Evolutionary conservation across 345 rosid genomes (phyloP).

Genomic region (Salix viminalis): DNA sequence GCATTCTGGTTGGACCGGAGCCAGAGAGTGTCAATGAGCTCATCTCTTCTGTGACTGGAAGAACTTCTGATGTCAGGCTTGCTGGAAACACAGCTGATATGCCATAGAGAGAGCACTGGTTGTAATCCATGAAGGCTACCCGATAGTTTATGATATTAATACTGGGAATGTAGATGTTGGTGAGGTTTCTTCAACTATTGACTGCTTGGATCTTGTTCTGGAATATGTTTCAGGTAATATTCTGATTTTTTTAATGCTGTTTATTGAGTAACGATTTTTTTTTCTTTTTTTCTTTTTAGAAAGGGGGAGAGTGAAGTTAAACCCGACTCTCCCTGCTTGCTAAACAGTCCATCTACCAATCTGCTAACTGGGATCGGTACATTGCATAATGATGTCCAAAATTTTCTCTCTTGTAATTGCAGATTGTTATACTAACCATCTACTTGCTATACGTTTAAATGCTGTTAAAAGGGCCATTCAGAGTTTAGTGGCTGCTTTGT

Average conservation of each 20-base stretch:
- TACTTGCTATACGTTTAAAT: slow-evolving; percentile 40
- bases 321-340: neutral
- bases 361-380: neutral
- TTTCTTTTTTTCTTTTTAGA: neutral
- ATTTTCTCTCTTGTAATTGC: neutral
- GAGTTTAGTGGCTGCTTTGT: slow-evolving; percentile 59
- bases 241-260: neutral
- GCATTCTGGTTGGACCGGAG: slow-evolving; percentile 45
- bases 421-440: slow-evolving; percentile 21
- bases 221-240: slow-evolving; percentile 73
- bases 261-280: neutral
- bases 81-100: slow-evolving; percentile 22
- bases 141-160: slow-evolving; percentile 41
- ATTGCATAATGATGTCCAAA: neutral
- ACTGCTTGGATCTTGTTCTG: slow-evolving; percentile 83
- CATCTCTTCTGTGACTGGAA: slow-evolving; percentile 49
- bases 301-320: neutral
- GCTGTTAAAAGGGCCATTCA: slow-evolving; percentile 63
- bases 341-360: neutral
- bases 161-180: slow-evolving; percentile 62
- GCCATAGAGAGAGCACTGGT: slow-evolving; percentile 73
- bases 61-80: slow-evolving; percentile 18
- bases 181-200: slow-evolving; percentile 55
- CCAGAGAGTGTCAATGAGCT: slow-evolving; percentile 43
- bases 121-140: slow-evolving; percentile 55